These are phyloP conservation scores for Pilaira anomala DNA, from an alignment of 192 early-diverging fungal genomes.

Conservation along the genomic window DNA sequence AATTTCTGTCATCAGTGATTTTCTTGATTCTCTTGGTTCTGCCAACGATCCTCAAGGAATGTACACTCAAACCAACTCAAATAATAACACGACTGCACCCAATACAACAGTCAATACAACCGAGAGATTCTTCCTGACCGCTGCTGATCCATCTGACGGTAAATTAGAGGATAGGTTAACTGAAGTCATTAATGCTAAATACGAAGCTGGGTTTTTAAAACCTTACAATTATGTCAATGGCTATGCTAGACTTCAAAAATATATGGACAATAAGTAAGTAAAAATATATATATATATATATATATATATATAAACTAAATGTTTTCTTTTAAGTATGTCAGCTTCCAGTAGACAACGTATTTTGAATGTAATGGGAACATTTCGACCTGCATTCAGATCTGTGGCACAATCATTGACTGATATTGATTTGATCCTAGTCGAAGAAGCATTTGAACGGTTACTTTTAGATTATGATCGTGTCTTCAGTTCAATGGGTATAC, in stretches of 20 bases:
- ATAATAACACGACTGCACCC: constrained; percentile 5
- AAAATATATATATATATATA: background rate
- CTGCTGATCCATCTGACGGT: constrained; percentile 87
- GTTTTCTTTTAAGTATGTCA: constrained; percentile 53
- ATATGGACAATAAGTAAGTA: constrained; percentile 81
- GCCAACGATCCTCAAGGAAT: constrained; percentile 12
- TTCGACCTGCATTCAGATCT: constrained; percentile 86
- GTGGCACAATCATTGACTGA: constrained; percentile 90
- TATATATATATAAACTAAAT: background rate
- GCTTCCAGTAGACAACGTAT: constrained; percentile 73
- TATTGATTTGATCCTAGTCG: constrained; percentile 91
- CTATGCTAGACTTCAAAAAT: constrained; percentile 85
- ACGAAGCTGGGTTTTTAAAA: constrained; percentile 91
- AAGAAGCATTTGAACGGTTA: constrained; percentile 95
- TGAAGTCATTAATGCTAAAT: constrained; percentile 93
- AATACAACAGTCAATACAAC: constrained; percentile 9
- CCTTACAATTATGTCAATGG: constrained; percentile 95
- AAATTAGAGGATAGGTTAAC: constrained; percentile 85
- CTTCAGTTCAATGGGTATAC: constrained; percentile 94
- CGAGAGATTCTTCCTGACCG: constrained; percentile 88
- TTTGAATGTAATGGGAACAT: constrained; percentile 82
- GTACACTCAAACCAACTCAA: constrained; percentile 3
- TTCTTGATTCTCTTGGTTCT: constrained; percentile 51
- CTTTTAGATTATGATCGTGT: constrained; percentile 94
- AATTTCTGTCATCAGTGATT: constrained; percentile 71